phyloP scores from a whole-genome alignment of 2,329 filamentous ascomycete genomes.

The Escovopsis sp. region DNA sequence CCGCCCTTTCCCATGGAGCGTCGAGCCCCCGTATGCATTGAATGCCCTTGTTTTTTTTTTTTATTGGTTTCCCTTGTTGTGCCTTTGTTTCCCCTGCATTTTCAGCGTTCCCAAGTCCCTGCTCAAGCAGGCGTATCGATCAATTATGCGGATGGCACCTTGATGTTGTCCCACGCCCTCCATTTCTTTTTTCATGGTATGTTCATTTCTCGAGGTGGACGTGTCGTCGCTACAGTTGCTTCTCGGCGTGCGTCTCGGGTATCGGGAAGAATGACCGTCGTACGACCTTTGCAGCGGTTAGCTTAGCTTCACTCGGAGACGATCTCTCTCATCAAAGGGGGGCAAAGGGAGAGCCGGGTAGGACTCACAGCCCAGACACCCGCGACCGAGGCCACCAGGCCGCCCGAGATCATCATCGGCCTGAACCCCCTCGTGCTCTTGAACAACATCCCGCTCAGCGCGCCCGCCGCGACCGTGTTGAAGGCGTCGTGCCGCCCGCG shows the following conservation, averaged over 20 bases:
- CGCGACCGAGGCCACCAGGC: slow-evolving; percentile 73
- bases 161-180: too few species aligned
- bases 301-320: slow-evolving; percentile 4
- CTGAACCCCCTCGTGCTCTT: slow-evolving; percentile 84
- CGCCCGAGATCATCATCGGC: slow-evolving; percentile 90
- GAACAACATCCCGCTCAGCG: slow-evolving; percentile 82
- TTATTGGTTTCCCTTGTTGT: not conserved
- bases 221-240: slow-evolving; percentile 4
- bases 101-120: too few species aligned
- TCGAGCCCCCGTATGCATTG: too few species aligned
- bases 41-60: too few species aligned
- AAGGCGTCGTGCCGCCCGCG: slow-evolving; percentile 78
- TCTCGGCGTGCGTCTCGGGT: slow-evolving; percentile 15
- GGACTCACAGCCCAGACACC: slow-evolving; percentile 77
- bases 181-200: not conserved
- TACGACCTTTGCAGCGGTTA: slow-evolving; percentile 15
- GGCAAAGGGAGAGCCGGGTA: not conserved
- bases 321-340: too few species aligned
- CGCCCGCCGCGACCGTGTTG: slow-evolving; percentile 78
- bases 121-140: not conserved
- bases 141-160: too few species aligned
- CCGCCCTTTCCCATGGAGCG: too few species aligned
- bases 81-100: too few species aligned
- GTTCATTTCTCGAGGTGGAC: too few species aligned
- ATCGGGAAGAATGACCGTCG: slow-evolving; percentile 29